Evolutionary conservation across 306 rosid genomes (phyloP), one percentile per base, ranked within the genome.

Genomic region (Elaeagnus macrophylla): DNA sequence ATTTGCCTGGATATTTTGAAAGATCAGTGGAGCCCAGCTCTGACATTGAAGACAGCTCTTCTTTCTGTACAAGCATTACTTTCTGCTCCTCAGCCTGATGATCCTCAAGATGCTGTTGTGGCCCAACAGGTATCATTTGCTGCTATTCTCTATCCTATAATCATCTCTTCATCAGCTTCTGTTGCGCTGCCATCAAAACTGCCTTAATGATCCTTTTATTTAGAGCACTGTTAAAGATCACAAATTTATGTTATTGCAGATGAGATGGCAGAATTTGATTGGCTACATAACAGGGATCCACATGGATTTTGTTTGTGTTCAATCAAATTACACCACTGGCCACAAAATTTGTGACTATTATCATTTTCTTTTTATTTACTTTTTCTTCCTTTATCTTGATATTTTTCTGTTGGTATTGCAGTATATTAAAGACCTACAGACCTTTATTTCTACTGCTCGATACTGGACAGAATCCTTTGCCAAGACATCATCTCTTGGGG

Each of bases 101-200:
- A 91, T 81, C 99, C 99, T 78, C 99, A 91, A 77, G 99, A 91
- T 79, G 99, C 99, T 32, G 96, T 91, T 60, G 99, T 91, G 57
- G 99, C 99, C 44, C 75, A 87, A 53, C 99, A 91, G 95, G 99
- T 91, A 36, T 67, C 40, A 14, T 43, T 53, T 9, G n/a, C 47
- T 25, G 37, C 20, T 44, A 42, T 20, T 20, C 32, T 50, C 43
- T 57, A 46, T 36, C 51, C 37, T 36, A 13, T 35, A 16, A 46
- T 60, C 38, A 35, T 45, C 36, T 40, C 63, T 40, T 45, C 32
- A 20, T 44, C 42, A 20, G 32, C 32, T 20, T 20, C 32, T 20
- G 32, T 20, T 20, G 32, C 1, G 32, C 32, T 20, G 32, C 3
- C 32, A 20, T 20, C 32, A 20, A 20, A 20, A 20, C 32, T 20